These are phyloP conservation scores for Colletotrichum orbiculare DNA, from an alignment of 2,329 filamentous ascomycete species.

Conservation along the genomic window DNA sequence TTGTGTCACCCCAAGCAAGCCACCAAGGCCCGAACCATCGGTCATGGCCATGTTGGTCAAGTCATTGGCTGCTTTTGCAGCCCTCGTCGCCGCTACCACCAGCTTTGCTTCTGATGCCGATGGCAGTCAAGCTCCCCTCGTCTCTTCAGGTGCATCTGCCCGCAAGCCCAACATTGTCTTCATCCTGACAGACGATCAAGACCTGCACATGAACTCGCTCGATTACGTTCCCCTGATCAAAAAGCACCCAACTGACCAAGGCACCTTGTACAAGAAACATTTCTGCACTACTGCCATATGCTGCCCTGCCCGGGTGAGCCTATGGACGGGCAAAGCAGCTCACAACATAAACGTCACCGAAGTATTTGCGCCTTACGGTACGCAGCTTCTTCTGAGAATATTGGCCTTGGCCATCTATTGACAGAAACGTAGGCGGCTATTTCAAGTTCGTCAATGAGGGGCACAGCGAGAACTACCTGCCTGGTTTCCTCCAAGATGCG, in stretches of 20 bases:
- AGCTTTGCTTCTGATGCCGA: not conserved
- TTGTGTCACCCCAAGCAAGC: no score
- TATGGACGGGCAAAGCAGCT: constrained; percentile 71
- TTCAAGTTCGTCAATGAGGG: constrained; percentile 61
- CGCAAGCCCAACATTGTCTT: constrained; percentile 68
- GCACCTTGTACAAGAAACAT: constrained; percentile 68
- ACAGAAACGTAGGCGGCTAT: constrained; percentile 47
- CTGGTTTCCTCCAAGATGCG: constrained; percentile 60
- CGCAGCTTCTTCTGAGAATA: not conserved
- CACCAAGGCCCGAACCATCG: no score
- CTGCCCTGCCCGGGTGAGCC: constrained; percentile 70
- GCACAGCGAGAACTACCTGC: constrained; percentile 60
- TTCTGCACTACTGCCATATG: constrained; percentile 73
- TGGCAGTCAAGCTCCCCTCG: not conserved
- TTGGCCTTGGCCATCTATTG: no score
- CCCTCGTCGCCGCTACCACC: not conserved
- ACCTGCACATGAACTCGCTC: constrained; percentile 68
- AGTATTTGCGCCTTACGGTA: constrained; percentile 53
- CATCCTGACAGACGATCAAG: constrained; percentile 74
- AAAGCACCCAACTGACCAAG: constrained; percentile 64
- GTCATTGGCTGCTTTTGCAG: not conserved
- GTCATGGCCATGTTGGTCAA: not conserved
- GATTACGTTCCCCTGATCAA: constrained; percentile 66
- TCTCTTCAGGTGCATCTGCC: not conserved
- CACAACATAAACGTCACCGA: constrained; percentile 79